These are phyloP conservation scores for Periconia digitata DNA, from an alignment of 2,329 filamentous ascomycete genomes.

Conservation along the genomic window DNA sequence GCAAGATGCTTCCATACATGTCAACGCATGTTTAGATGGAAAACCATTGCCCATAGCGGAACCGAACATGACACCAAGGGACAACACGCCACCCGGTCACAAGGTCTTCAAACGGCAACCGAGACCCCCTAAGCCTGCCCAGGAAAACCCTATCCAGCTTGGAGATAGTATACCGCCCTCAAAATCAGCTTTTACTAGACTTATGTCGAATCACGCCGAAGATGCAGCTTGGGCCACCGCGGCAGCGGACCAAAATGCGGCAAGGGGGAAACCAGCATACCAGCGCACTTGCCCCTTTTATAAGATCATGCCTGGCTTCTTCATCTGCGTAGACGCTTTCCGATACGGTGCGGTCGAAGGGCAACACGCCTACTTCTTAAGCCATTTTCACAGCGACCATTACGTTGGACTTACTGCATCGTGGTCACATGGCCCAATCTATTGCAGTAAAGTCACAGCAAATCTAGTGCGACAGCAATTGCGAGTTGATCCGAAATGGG, in stretches of 20 bases:
- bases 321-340: conserved; percentile 93
- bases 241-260: conserved; percentile 74
- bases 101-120: conserved; percentile 68
- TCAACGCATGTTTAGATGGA: conserved; percentile 91
- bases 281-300: conserved; percentile 95
- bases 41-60: conserved; percentile 63
- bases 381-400: conserved; percentile 97
- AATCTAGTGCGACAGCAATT: conserved; percentile 87
- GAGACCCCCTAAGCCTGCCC: conserved; percentile 71
- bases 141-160: conserved; percentile 74
- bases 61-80: conserved; percentile 9
- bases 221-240: conserved; percentile 87
- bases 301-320: conserved; percentile 93
- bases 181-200: conserved; percentile 79
- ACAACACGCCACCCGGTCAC: conserved; percentile 19
- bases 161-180: conserved; percentile 40
- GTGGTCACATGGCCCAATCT: conserved; percentile 94
- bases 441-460: conserved; percentile 89
- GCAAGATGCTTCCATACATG: conserved; percentile 76
- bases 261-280: conserved; percentile 82
- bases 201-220: conserved; percentile 92
- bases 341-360: conserved; percentile 91
- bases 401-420: conserved; percentile 87
- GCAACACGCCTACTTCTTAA: conserved; percentile 92
- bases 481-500: conserved; percentile 80